Percentiles rank a stretch among this genome's conserved stretches.
Conservation (phyloP, 1,284 basidiomycete species). For the Leccinum fallax region DNA sequence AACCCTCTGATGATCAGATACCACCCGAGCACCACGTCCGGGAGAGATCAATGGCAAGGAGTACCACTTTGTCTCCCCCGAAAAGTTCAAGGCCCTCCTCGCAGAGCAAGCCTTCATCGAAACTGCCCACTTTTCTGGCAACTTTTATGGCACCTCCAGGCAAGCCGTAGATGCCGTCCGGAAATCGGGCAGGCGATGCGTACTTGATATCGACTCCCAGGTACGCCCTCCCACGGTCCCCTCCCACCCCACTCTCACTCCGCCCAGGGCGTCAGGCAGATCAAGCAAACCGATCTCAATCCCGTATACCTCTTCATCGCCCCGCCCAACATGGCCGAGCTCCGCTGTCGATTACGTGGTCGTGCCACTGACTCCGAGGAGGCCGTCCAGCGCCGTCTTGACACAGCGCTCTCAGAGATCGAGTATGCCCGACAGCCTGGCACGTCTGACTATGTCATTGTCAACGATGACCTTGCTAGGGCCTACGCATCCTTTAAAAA, state of each 20-base stretch:
- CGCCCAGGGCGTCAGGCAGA: slow-evolving; percentile 83
- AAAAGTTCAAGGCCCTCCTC: slow-evolving; percentile 66
- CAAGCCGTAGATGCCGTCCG: slow-evolving; percentile 63
- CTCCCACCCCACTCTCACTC: slow-evolving; percentile 3
- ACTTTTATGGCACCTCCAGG: slow-evolving; percentile 92
- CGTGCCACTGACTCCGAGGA: slow-evolving; percentile 88
- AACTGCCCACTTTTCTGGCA: slow-evolving; percentile 86
- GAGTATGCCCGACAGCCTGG: slow-evolving; percentile 79
- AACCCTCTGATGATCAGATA: slow-evolving; percentile 61
- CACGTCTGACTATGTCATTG: slow-evolving; percentile 83
- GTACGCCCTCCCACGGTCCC: slow-evolving; percentile 33
- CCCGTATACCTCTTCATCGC: slow-evolving; percentile 94
- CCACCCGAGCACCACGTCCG: slow-evolving; percentile 83
- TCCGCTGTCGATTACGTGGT: slow-evolving; percentile 70
- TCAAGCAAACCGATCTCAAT: slow-evolving; percentile 78
- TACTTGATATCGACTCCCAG: slow-evolving; percentile 97
- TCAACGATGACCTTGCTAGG: slow-evolving; percentile 89
- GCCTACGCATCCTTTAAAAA: slow-evolving; percentile 76
- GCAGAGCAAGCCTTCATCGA: slow-evolving; percentile 70
- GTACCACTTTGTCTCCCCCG: slow-evolving; percentile 72
- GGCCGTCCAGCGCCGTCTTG: slow-evolving; percentile 75
- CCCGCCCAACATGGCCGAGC: slow-evolving; percentile 75
- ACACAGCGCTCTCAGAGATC: slow-evolving; percentile 83
- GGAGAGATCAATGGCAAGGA: slow-evolving; percentile 85
- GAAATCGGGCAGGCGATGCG: slow-evolving; percentile 71